Evolutionary conservation across 352 stramenopile genomes (phyloP).

Genomic region (Phytophthora palmivora): DNA sequence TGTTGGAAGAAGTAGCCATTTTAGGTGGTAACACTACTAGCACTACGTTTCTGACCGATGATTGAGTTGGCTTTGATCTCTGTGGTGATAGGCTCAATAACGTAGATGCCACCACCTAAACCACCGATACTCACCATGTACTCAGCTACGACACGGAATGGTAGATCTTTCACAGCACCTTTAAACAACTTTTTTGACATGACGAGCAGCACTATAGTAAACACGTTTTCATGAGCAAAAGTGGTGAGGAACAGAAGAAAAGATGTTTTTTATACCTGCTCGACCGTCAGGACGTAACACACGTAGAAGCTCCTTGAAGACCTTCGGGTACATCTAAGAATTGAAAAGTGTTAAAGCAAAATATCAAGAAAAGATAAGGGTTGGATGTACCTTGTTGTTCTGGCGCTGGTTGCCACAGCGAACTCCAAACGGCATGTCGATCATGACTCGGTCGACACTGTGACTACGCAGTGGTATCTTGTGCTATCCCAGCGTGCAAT

Average conservation of each 20-base stretch:
- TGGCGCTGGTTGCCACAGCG: conserved; percentile 74
- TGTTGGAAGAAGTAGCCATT: neutral
- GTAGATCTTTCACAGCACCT: conserved; percentile 51
- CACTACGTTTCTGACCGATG: conserved; percentile 35
- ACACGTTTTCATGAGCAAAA: neutral
- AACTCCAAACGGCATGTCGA: conserved; percentile 84
- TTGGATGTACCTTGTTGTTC: conserved; percentile 62
- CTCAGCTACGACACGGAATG: conserved; percentile 47
- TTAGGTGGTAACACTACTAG: conserved; percentile 26
- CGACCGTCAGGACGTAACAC: conserved; percentile 62
- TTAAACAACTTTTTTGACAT: conserved; percentile 84
- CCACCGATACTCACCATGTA: conserved; percentile 83
- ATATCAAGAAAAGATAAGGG: neutral
- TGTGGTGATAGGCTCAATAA: conserved; percentile 45
- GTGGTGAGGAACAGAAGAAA: neutral
- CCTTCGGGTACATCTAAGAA: conserved; percentile 72
- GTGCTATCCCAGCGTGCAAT: conserved; percentile 76
- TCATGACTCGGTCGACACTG: conserved; percentile 69
- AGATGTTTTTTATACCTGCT: conserved; percentile 51
- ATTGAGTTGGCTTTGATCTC: conserved; percentile 9
- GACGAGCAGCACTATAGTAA: conserved; percentile 62
- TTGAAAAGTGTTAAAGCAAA: neutral
- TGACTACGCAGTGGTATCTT: conserved; percentile 51
- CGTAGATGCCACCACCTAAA: conserved; percentile 65
- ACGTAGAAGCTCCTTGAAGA: conserved; percentile 75